Evolutionary conservation across 345 rosid species (phyloP), one percentile per base, ranked within the genome.

Genomic region (Rhodomyrtus tomentosa): DNA sequence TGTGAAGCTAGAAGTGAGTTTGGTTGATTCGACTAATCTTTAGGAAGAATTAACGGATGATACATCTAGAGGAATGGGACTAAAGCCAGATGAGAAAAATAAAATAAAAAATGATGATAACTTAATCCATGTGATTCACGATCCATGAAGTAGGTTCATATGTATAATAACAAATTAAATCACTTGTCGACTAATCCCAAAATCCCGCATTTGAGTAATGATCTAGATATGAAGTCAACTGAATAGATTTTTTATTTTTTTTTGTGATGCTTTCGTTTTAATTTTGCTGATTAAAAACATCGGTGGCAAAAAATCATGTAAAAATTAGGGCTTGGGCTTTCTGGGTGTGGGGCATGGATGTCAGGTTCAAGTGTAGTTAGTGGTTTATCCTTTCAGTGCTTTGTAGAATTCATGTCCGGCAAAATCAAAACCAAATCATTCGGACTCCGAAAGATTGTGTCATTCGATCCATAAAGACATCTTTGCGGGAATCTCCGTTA

Each of bases 381-480:
- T 49, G 50, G 42, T 45, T 32, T 49, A 38, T 55, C 48, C 80
- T 40, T 27, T 76, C 50, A 42, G 49, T 72, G 50, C 81, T 62
- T 83, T 52, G 82, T 52, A 72, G 85, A 84, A 72, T 73, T 74
- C 22, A 52, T 84, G 85, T 84, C 85, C 53, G 82, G 68, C 24
- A 40, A 84, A 84, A 84, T 72, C 29, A 51, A n/a, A 80, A 84
- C 85, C 83, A 81, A 81, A 81, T 81, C 83, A 51, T 81, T 81
- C 56, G 83, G 56, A 52, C 45, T 81, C 56, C 58, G 56, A 81
- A 81, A 55, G 83, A 38, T 50, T 50, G 83, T 27, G 27, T 59
- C 72, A 24, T 59, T 83, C 76, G 59, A 29, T 42, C 55, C 40
- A 53, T 32, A 54, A 82, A 82, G 50, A 82, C 50, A 45, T 82